These are phyloP conservation scores for Malania oleifera DNA, from an alignment of 164 flowering plant species.

Conservation along the genomic window DNA sequence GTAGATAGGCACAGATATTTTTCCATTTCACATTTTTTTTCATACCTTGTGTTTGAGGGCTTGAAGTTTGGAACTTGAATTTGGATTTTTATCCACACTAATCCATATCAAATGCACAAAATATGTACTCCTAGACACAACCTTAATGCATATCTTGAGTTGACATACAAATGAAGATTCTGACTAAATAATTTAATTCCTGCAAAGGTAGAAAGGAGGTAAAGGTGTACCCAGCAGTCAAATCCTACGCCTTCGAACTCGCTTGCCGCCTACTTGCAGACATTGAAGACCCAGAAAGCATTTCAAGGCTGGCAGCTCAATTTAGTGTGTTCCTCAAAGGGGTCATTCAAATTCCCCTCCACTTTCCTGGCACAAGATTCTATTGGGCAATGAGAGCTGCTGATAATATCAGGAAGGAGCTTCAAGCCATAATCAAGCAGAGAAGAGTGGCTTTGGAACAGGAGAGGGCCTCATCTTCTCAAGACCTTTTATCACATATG, in stretches of 20 bases:
- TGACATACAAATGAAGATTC: too few relatives aligned
- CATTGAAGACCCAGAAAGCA: slow-evolving; percentile 21
- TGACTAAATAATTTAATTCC: too few relatives aligned
- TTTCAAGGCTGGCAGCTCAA: slow-evolving; percentile 13
- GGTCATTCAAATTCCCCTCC: slow-evolving; percentile 19
- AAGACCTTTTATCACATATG: slow-evolving; percentile 27
- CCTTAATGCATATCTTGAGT: too few relatives aligned
- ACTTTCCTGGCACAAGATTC: slow-evolving; percentile 34
- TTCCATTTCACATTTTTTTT: too few relatives aligned
- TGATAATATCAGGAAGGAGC: slow-evolving; percentile 18
- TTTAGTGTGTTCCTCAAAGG: slow-evolving; percentile 29
- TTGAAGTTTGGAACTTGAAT: too few relatives aligned
- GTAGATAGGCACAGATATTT: too few relatives aligned
- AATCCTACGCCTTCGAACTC: slow-evolving; percentile 22
- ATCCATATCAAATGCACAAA: too few relatives aligned
- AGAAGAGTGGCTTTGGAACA: slow-evolving; percentile 17
- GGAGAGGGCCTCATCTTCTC: slow-evolving; percentile 12
- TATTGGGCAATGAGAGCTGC: slow-evolving; percentile 24
- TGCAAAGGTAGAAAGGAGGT: slow-evolving; percentile 26
- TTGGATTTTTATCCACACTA: too few relatives aligned
- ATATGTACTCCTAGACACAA: too few relatives aligned
- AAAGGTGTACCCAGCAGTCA: slow-evolving; percentile 21
- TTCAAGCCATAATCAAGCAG: slow-evolving; percentile 5
- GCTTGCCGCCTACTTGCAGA: slow-evolving; percentile 34
- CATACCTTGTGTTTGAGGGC: too few relatives aligned